Base-by-base conservation (phyloP, 306 rosid genomes). In the Herpetospermum pedunculosum region DNA sequence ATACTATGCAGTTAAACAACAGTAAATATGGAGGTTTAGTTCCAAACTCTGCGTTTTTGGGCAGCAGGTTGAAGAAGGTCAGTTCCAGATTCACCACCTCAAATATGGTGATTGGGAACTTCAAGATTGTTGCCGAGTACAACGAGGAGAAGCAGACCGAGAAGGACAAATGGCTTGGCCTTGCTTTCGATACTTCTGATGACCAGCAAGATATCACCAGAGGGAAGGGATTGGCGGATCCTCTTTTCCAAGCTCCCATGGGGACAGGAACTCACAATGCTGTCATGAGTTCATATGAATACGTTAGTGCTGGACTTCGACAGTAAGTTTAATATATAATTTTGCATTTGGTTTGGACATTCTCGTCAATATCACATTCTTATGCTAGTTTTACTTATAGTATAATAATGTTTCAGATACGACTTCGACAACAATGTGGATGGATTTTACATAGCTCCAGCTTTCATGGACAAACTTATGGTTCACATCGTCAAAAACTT, bases 191-290 rank as follows among this genome's bases (percentile, higher is more conserved):
- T 83, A 82, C 53, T 34, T 92, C 98, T 35, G 98, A 92, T 82
- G 96, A 92, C 70, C 98, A 92, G 55, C 98, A 92, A 38, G 98
- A 92, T 48, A 89, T 92, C 75, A 88, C 96, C 1, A 77, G 96
- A 76, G 92, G 98, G 60, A 92, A 92, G 78, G 98, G 98, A 32
- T 83, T 77, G 96, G 98, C 84, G 63, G 95, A 88, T 80, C 72
- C 84, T 46, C 83, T 88, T 63, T 92, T 88, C 81, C 98, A 92
- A 85, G 91, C 96, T 48, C 87, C 96, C 65, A 58, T 75, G 83
- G 87, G 74, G 1, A 4, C 78, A 73, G 98, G 98, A 3, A 92
- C 98, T 54, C 96, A 89, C 85, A 46, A 87, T 79, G 92, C 95
- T 34, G 83, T 92, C 81, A 63, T 89, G 90, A 89, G 87, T 78